Percentiles rank a stretch among this genome's conserved stretches.
Evolutionary conservation across 768 basidiomycete genomes (phyloP).

Genomic region (Filobasidium floriforme): DNA sequence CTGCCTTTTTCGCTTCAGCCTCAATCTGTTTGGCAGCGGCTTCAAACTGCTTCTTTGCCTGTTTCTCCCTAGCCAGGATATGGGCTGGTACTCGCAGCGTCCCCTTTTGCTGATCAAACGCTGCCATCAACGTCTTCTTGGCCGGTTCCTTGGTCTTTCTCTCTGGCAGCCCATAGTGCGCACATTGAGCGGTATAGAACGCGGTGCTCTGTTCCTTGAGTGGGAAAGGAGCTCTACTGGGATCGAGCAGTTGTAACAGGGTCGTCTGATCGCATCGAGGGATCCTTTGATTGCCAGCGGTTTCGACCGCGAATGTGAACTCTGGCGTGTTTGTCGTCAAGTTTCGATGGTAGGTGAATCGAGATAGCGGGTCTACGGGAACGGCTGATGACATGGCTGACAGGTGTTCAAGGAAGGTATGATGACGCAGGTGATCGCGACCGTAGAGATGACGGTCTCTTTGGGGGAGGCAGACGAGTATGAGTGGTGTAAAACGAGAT

Average conservation of each 20-base stretch:
- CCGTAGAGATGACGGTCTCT: too few relatives aligned
- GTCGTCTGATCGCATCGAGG: neutral
- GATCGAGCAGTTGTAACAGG: neutral
- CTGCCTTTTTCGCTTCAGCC: neutral
- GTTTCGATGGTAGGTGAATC: too few relatives aligned
- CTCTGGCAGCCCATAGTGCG: neutral
- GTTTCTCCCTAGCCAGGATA: neutral
- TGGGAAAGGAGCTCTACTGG: neutral
- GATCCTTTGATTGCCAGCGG: neutral
- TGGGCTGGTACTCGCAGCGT: neutral
- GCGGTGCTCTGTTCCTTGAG: neutral
- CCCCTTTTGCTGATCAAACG: neutral
- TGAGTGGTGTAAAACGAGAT: too few relatives aligned
- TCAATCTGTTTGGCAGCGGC: neutral
- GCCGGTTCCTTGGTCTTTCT: neutral
- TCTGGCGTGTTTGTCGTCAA: too few relatives aligned
- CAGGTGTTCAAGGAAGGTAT: too few relatives aligned
- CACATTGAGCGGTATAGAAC: slow-evolving; percentile 1
- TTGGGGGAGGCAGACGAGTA: too few relatives aligned
- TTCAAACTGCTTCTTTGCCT: neutral
- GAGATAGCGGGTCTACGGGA: too few relatives aligned
- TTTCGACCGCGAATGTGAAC: too few relatives aligned
- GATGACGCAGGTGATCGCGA: too few relatives aligned
- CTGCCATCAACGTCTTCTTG: neutral
- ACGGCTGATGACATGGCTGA: too few relatives aligned